These are phyloP conservation scores for Thermoascus crustaceus DNA, from an alignment of 2,329 filamentous ascomycete species.

Conservation along the genomic window DNA sequence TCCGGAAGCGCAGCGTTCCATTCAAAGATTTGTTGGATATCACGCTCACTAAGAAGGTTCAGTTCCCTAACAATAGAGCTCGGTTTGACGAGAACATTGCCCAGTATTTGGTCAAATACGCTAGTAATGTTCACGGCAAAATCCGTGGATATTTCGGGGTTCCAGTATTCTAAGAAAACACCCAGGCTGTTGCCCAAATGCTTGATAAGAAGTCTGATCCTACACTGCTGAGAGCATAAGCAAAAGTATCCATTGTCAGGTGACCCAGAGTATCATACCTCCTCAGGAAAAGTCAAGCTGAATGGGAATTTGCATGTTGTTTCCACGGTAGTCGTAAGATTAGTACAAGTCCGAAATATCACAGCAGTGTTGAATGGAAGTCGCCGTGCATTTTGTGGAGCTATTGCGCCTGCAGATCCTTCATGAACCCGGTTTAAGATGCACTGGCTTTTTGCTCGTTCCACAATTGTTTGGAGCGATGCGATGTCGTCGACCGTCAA, in stretches of 20 bases:
- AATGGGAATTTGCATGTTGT: no score
- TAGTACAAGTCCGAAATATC: slow-evolving; percentile 26
- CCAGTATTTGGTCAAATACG: slow-evolving; percentile 47
- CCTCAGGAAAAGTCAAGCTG: slow-evolving; percentile 25
- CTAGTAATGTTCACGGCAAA: slow-evolving; percentile 41
- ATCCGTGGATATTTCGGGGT: slow-evolving; percentile 28
- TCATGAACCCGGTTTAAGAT: slow-evolving; percentile 5
- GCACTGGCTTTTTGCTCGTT: slow-evolving; percentile 15
- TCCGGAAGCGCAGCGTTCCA: slow-evolving; percentile 43
- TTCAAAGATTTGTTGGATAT: slow-evolving; percentile 47
- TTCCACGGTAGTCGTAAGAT: no score
- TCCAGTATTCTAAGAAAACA: slow-evolving; percentile 33
- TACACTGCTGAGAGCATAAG: slow-evolving; percentile 19
- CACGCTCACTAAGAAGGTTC: slow-evolving; percentile 49
- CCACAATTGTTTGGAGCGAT: slow-evolving; percentile 19
- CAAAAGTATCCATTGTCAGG: slow-evolving; percentile 5
- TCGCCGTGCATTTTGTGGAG: slow-evolving; percentile 12
- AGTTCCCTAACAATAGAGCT: slow-evolving; percentile 38
- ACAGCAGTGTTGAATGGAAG: slow-evolving; percentile 29
- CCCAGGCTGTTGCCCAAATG: slow-evolving; percentile 24
- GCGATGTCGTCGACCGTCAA: slow-evolving; percentile 23
- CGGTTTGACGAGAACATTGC: slow-evolving; percentile 38
- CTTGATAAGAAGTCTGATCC: slow-evolving; percentile 29
- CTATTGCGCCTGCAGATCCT: slow-evolving; percentile 8
- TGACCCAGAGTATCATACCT: slow-evolving; percentile 20